Evolutionary conservation across 257 asterid genomes (phyloP).

Genomic region (Penstemon newberryi): DNA sequence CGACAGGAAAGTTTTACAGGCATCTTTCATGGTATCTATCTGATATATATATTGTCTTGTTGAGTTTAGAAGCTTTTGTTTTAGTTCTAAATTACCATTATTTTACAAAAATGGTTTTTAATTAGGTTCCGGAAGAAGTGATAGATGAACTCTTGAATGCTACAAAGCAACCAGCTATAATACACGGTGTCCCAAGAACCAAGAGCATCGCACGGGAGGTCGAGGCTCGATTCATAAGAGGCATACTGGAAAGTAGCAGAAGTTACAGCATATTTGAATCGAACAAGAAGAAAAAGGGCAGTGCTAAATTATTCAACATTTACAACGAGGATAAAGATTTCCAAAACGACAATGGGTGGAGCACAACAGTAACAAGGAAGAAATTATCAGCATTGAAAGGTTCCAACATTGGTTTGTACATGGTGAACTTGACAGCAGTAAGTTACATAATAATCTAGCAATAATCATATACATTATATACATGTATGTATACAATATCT

Average conservation of each 20-base stretch:
- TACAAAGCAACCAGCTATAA: constrained; percentile 49
- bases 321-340: constrained; percentile 66
- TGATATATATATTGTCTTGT: neutral
- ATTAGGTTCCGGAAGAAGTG: constrained; percentile 53
- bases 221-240: constrained; percentile 38
- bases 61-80: neutral
- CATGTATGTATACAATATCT: neutral
- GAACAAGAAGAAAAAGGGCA: constrained; percentile 41
- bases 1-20: constrained; percentile 61
- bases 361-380: constrained; percentile 59
- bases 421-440: constrained; percentile 78
- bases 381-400: constrained; percentile 48
- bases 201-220: constrained; percentile 30
- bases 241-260: constrained; percentile 34
- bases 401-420: constrained; percentile 55
- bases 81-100: neutral
- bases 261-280: constrained; percentile 32
- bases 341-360: constrained; percentile 83
- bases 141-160: constrained; percentile 54
- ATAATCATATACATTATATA: neutral
- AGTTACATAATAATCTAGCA: constrained; percentile 25
- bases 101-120: neutral
- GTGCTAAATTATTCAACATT: constrained; percentile 46
- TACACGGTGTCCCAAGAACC: constrained; percentile 41
- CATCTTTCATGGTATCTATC: constrained; percentile 53